Conservation (phyloP, 2,329 filamentous ascomycete species). For the Pseudocercospora fijiensis region DNA sequence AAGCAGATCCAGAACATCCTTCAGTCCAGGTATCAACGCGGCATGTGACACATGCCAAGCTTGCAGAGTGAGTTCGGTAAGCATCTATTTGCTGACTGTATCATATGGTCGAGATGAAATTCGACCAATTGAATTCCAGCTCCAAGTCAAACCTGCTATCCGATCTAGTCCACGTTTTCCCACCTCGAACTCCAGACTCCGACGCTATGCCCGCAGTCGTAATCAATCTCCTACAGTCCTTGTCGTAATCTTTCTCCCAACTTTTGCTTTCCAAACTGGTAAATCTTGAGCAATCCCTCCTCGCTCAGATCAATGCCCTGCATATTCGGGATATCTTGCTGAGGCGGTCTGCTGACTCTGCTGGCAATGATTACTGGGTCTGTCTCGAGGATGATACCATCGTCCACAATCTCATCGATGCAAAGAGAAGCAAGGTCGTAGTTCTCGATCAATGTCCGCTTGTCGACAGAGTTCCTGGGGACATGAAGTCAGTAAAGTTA, state of each 20-base stretch:
- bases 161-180: background rate
- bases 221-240: constrained; percentile 56
- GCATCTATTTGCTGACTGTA: background rate
- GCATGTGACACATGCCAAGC: background rate
- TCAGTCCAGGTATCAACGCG: background rate
- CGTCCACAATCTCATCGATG: constrained; percentile 92
- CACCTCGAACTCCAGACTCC: constrained; percentile 17
- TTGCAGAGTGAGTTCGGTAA: background rate
- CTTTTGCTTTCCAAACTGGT: constrained; percentile 90
- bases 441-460: constrained; percentile 96
- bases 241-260: constrained; percentile 87
- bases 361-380: constrained; percentile 92
- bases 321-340: constrained; percentile 81
- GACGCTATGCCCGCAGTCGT: constrained; percentile 11
- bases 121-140: background rate
- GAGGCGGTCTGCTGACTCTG: constrained; percentile 86
- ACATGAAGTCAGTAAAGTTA: background rate
- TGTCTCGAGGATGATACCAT: constrained; percentile 95
- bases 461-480: constrained; percentile 85
- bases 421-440: constrained; percentile 93
- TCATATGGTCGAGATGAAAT: background rate
- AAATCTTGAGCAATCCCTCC: constrained; percentile 89
- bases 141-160: background rate
- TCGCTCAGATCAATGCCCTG: constrained; percentile 94
- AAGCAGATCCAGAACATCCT: background rate